Conservation (phyloP, 1,284 basidiomycete genomes). For the Xanthoconium separans region DNA sequence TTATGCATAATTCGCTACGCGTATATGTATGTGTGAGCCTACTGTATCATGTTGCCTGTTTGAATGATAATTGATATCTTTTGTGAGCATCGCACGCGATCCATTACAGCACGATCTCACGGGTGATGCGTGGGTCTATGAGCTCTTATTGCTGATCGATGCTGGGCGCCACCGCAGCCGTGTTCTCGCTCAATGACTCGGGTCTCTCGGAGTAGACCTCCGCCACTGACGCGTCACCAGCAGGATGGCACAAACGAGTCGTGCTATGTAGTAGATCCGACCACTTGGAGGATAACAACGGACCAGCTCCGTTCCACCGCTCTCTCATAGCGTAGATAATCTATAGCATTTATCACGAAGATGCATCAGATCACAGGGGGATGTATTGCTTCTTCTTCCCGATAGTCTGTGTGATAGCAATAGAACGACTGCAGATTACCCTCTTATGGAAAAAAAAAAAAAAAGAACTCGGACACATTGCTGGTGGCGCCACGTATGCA, state of each 20-base stretch:
- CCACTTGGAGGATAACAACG: background rate
- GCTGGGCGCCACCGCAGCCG: conserved; percentile 28
- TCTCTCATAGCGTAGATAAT: conserved; percentile 3
- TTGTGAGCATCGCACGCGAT: background rate
- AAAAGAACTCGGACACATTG: background rate
- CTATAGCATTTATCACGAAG: conserved; percentile 3
- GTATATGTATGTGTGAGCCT: background rate
- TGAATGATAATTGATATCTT: background rate
- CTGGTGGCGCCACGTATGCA: conserved; percentile 18
- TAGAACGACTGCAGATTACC: background rate
- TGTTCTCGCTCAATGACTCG: background rate
- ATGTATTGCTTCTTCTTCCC: background rate
- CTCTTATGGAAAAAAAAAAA: conserved; percentile 1
- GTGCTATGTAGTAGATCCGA: background rate
- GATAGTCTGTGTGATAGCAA: background rate
- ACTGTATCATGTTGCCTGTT: background rate
- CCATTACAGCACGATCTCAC: conserved; percentile 10
- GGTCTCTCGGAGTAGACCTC: background rate
- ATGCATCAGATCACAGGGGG: conserved; percentile 6
- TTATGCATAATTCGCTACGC: conserved; percentile 1
- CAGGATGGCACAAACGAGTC: background rate
- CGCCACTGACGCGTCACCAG: conserved; percentile 3
- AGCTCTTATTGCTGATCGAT: conserved; percentile 12
- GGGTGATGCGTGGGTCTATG: conserved; percentile 9
- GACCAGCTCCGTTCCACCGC: background rate